Conservation (phyloP, 2,329 filamentous ascomycete genomes). For the Colletotrichum sp. region DNA sequence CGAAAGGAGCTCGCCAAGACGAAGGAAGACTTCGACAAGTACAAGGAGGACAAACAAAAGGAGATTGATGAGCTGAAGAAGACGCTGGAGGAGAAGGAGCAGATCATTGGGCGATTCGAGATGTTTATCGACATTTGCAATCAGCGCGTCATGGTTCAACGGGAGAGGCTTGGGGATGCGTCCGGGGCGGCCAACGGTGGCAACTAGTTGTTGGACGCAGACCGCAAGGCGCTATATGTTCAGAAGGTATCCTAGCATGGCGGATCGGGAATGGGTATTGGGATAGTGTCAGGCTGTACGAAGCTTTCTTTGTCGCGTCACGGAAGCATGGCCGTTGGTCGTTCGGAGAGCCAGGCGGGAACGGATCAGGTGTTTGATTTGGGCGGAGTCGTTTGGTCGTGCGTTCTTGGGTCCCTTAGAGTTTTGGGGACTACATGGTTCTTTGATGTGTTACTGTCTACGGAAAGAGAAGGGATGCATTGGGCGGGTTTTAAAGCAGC, state of each 20-base stretch:
- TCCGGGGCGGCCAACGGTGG: not conserved
- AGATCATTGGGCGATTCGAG: slow-evolving; percentile 67
- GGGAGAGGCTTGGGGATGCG: slow-evolving; percentile 50
- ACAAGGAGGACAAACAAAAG: slow-evolving; percentile 61
- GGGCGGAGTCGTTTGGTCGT: slow-evolving; percentile 13
- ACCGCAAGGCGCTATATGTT: not conserved
- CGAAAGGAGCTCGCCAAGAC: slow-evolving; percentile 64
- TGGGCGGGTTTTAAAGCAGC: slow-evolving; percentile 15
- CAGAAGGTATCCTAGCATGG: slow-evolving; percentile 19
- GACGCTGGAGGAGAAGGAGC: slow-evolving; percentile 67
- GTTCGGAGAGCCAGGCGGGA: not conserved
- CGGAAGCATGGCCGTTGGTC: slow-evolving; percentile 16
- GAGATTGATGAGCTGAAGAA: slow-evolving; percentile 63
- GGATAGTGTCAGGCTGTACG: slow-evolving; percentile 6
- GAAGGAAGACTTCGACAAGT: slow-evolving; percentile 59
- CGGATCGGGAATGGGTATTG: slow-evolving; percentile 12
- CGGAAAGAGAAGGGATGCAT: slow-evolving; percentile 12
- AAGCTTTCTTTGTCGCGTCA: slow-evolving; percentile 13
- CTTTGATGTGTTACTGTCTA: not conserved
- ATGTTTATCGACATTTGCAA: slow-evolving; percentile 76
- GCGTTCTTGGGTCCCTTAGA: slow-evolving; percentile 12
- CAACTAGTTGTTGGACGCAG: not conserved
- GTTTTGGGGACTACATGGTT: not conserved
- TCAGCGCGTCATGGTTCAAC: slow-evolving; percentile 67
- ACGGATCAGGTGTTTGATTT: slow-evolving; percentile 11